These are phyloP conservation scores for Wickerhamiella nectarea DNA, from an alignment of 805 yeast genomes.

Conservation along the genomic window DNA sequence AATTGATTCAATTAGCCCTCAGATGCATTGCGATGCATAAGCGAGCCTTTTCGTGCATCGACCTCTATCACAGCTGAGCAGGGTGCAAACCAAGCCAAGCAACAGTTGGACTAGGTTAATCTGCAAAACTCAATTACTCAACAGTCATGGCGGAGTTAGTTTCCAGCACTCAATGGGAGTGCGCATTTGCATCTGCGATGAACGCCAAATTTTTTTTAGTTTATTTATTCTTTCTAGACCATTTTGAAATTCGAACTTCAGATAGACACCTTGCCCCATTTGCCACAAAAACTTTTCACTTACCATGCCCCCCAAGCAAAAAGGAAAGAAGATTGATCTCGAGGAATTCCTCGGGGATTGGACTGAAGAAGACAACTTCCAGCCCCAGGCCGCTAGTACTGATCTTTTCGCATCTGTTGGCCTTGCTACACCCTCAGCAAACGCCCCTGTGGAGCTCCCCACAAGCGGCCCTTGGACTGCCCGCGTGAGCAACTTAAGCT, in stretches of 20 bases:
- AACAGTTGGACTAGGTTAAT: too few relatives aligned
- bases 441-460: constrained; percentile 74
- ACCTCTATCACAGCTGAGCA: too few relatives aligned
- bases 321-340: constrained; percentile 68
- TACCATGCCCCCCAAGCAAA: constrained; percentile 48
- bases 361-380: constrained; percentile 60
- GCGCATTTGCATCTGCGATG: too few relatives aligned
- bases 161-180: too few relatives aligned
- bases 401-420: constrained; percentile 26
- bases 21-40: not conserved
- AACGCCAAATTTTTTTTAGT: not conserved
- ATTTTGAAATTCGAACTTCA: too few relatives aligned
- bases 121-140: too few relatives aligned
- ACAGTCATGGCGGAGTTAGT: too few relatives aligned
- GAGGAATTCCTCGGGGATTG: constrained; percentile 73
- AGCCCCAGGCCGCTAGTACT: constrained; percentile 15
- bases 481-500: constrained; percentile 73
- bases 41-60: too few relatives aligned
- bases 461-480: constrained; percentile 86
- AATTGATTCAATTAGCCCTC: too few relatives aligned
- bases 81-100: too few relatives aligned
- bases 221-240: not conserved
- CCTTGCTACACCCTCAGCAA: constrained; percentile 26
- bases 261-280: not conserved
- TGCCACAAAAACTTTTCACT: constrained; percentile 8